Evolutionary conservation across 2,329 filamentous ascomycete species (phyloP), one percentile per base, ranked within the genome.

Genomic region (Aspergillus novofumigatus): DNA sequence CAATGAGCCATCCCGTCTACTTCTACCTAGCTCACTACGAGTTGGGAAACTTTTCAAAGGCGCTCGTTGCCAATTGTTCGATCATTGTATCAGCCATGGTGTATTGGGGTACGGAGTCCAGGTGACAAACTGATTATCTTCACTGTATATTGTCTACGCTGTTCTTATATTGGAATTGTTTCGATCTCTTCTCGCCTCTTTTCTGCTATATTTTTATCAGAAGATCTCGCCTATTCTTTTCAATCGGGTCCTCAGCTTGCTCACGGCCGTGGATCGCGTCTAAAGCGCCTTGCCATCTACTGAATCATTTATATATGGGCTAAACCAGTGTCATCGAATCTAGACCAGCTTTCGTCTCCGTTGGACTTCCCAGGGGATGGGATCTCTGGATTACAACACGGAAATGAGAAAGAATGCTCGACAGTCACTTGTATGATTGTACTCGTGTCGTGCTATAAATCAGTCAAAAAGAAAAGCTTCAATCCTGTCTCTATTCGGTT

Each of bases 401-500:
- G 21, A 10, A 23, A 45, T 21, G 42, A 21, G 17, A 45, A 23
- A 23, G 3, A 8, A 23, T 23, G 42, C 42, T 45, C n/a, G 17
- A 45, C 42, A 45, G 44, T 20, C 26, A 14, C 14, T 53, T 48
- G 38, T 49, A 47, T 29, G 9, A 14, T 32, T 51, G 45, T 23
- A 51, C 50, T 49, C 56, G 56, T 38, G 50, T 29, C 54, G 59
- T 23, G 52, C 52, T 45, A 60, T 57, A 55, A 53, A 57, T 35
- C 55, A 54, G 44, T 52, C 53, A 54, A 58, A 9, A 55, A 48
- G 52, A 56, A 26, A 55, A 42, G 52, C 51, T 38, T 49, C 50
- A 32, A 54, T 17, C 49, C 47, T 41, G 21, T 51, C 49, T 60
- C 64, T 70, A 78, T 64, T 78, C 76, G 58, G 75, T 76, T 65